A percentile compares a stretch with the other conserved stretches of the same genome.
Evolutionary conservation across 176 grass and related monocot genomes (phyloP).

Genomic region (Neostapfia colusana): DNA sequence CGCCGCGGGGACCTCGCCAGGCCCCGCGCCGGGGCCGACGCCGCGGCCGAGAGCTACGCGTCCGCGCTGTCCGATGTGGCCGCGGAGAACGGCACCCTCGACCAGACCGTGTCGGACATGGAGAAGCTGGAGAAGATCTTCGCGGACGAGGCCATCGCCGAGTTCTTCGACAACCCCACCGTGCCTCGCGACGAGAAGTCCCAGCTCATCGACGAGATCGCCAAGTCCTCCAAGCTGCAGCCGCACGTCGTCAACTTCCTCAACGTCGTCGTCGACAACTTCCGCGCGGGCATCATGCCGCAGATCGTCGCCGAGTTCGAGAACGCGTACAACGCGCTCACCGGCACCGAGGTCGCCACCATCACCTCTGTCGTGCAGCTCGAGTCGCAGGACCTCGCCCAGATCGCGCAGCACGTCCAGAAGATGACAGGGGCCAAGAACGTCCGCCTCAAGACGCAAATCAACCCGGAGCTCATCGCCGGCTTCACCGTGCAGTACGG

Average conservation of each 20-base stretch:
- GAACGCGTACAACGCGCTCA: constrained; percentile 64
- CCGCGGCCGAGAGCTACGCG: constrained; percentile 61
- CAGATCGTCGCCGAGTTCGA: constrained; percentile 85
- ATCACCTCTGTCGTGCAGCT: constrained; percentile 85
- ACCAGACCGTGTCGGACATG: constrained; percentile 57
- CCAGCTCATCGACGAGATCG: constrained; percentile 64
- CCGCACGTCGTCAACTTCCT: constrained; percentile 75
- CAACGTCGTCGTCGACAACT: constrained; percentile 70
- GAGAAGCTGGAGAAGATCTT: constrained; percentile 77
- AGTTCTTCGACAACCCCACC: constrained; percentile 88
- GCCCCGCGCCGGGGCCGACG: constrained; percentile 22
- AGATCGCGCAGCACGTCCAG: constrained; percentile 81
- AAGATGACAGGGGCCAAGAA: constrained; percentile 69
- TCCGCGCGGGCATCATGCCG: constrained; percentile 48
- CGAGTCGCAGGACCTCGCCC: constrained; percentile 73
- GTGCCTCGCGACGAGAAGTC: constrained; percentile 60
- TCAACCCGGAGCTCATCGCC: constrained; percentile 74
- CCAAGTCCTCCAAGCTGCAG: constrained; percentile 58
- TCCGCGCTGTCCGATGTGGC: constrained; percentile 66
- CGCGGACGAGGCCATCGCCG: constrained; percentile 54
- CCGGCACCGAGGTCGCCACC: constrained; percentile 73
- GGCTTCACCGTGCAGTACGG: constrained; percentile 90
- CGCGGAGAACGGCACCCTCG: constrained; percentile 52
- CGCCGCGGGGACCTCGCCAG: constrained; percentile 47
- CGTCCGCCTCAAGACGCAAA: constrained; percentile 74